Base-by-base conservation (phyloP, 2,329 filamentous ascomycete genomes). In the Aspergillus eucalypticola region DNA sequence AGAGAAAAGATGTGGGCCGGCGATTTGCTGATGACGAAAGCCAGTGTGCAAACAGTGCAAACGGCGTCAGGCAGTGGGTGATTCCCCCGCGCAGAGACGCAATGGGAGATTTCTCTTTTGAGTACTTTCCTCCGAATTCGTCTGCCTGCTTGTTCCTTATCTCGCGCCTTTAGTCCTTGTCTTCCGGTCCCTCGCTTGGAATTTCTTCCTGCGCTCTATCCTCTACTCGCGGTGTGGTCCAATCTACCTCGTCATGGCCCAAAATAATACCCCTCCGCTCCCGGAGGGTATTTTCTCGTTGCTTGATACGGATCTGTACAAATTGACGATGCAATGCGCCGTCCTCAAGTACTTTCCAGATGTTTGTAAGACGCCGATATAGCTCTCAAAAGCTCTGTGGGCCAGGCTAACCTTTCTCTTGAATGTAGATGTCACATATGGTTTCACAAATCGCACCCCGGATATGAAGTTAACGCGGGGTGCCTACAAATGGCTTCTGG, bases 301-400 rank as follows among this genome's bases (percentile, higher is more conserved):
- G 72, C 82, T 95, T 57, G 91, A 95, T 72, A 94, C 90, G 15
- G 87, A 90, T 75, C 78, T 99, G 62, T 99, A 97, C 85, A 99
- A 99, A 79, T 79, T 99, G 77, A 99, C 95, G 19, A 99, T 99
- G 95, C 95, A 99, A 88, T 96, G 91, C 74, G 92, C 92, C 63
- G 89, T 98, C 66, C 85, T 96, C 67, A 96, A 96, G 77, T 96
- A 93, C 81, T 98, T 96, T 76, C 89, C 89, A 35, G 83, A 93
- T 60, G 80, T 82, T 60, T 67, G 80, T 82, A 66, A 72, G 78
- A 73, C 44, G 15, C 23, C 15, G n/a, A 0, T 13, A 1, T n/a
- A 19, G 2, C 21, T 21, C 23, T 8, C 23, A 2, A 32, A 32
- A 21, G 11, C 10, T n/a, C 25, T n/a, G 23, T 1, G n/a, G 32